Conservation (phyloP, 139 green algal species). For the Closterium sp. region DNA sequence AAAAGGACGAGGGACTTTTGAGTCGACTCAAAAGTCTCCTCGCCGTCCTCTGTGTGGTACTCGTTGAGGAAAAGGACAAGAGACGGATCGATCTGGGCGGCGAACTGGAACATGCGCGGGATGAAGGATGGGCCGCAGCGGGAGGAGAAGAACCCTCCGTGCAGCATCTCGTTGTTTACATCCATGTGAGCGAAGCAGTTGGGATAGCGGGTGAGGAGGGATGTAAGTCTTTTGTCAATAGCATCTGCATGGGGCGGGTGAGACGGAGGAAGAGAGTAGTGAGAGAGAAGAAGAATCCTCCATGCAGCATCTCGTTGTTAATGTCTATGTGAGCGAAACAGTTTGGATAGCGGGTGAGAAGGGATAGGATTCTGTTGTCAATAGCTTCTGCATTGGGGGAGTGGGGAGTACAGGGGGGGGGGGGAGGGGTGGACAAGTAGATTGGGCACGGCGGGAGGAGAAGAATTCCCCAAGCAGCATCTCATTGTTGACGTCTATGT, state of each 20-base stretch:
- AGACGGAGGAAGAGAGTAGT: not conserved
- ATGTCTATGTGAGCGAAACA: not conserved
- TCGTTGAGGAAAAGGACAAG: slow-evolving; percentile 49
- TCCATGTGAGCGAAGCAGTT: slow-evolving; percentile 37
- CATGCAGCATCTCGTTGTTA: not conserved
- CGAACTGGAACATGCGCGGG: slow-evolving; percentile 24
- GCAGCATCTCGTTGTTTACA: slow-evolving; percentile 54
- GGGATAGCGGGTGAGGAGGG: slow-evolving; percentile 18
- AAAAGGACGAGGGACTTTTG: too few relatives aligned
- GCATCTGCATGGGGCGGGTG: not conserved
- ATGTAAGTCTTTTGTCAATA: slow-evolving; percentile 17
- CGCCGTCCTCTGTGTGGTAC: slow-evolving; percentile 38
- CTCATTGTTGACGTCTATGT: slow-evolving; percentile 50
- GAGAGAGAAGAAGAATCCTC: not conserved
- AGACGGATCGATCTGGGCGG: slow-evolving; percentile 8
- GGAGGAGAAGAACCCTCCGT: slow-evolving; percentile 30
- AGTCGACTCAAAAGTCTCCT: too few relatives aligned
- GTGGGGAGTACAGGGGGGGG: not conserved
- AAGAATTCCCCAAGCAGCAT: too few relatives aligned
- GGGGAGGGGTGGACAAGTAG: not conserved
- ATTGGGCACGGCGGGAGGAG: not conserved
- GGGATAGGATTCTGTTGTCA: not conserved
- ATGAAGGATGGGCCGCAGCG: not conserved
- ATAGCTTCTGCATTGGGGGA: not conserved
- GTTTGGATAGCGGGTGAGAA: not conserved